Evolutionary conservation across 169 alveolate genomes (phyloP).

Genomic region (Plasmodium vivax): DNA sequence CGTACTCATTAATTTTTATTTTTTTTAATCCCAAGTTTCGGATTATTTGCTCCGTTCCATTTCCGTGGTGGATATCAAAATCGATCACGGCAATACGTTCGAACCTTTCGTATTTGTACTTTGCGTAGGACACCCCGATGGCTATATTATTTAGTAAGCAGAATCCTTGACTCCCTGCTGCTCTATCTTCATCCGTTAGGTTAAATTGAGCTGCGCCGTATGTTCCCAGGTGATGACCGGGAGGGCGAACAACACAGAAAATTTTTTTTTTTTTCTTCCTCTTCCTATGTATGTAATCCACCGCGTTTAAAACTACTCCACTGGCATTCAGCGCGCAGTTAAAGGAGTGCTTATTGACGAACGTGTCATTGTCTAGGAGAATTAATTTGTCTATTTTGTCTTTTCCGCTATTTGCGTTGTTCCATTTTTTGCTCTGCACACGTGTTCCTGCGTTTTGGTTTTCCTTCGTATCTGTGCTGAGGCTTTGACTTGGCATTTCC

Average conservation of each 20-base stretch:
- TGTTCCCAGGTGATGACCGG: slow-evolving; percentile 99
- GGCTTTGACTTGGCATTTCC: not conserved
- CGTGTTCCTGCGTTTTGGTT: slow-evolving; percentile 19
- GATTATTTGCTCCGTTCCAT: slow-evolving; percentile 99
- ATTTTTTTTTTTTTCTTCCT: slow-evolving; percentile 62
- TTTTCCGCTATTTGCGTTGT: not conserved
- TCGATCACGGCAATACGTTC: slow-evolving; percentile 97
- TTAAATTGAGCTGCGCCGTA: slow-evolving; percentile 94
- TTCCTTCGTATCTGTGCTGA: not conserved
- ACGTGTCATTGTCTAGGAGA: slow-evolving; percentile 46
- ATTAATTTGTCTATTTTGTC: slow-evolving; percentile 47
- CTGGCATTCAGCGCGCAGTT: slow-evolving; percentile 73
- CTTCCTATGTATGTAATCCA: slow-evolving; percentile 38
- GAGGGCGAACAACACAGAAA: slow-evolving; percentile 94
- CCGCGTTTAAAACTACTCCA: slow-evolving; percentile 58
- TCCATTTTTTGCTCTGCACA: slow-evolving; percentile 88
- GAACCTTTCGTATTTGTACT: slow-evolving; percentile 88
- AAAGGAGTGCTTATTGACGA: slow-evolving; percentile 66
- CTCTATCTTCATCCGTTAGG: slow-evolving; percentile 83
- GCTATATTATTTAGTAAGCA: slow-evolving; percentile 98
- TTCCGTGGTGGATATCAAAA: slow-evolving; percentile 99
- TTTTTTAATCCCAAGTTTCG: slow-evolving; percentile 86
- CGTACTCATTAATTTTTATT: slow-evolving; percentile 73
- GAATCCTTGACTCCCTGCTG: slow-evolving; percentile 96
- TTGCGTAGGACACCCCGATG: slow-evolving; percentile 97